These are phyloP conservation scores for Leccinum longicurvipes DNA, from an alignment of 768 basidiomycete genomes.

Conservation along the genomic window DNA sequence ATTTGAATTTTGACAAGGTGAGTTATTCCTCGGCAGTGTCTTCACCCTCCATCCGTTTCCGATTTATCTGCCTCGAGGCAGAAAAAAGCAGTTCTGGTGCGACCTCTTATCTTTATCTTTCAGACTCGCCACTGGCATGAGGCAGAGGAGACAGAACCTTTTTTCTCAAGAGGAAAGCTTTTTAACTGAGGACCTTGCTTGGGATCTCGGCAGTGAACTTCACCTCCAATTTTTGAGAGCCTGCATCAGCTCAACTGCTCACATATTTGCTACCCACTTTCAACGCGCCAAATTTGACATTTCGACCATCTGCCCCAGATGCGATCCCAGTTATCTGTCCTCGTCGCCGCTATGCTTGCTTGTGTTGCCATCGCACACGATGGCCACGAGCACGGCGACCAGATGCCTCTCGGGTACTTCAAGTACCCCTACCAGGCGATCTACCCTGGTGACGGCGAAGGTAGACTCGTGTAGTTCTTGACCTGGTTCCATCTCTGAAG, in stretches of 20 bases:
- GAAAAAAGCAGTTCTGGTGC: conserved; percentile 28
- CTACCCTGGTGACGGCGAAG: conserved; percentile 56
- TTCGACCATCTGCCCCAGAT: conserved; percentile 10
- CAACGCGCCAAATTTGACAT: background rate
- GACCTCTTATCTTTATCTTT: conserved; percentile 16
- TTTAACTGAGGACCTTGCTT: conserved; percentile 12
- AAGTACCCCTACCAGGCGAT: conserved; percentile 60
- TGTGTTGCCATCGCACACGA: conserved; percentile 34
- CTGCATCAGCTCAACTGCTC: background rate
- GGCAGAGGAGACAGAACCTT: conserved; percentile 6
- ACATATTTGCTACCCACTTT: no score
- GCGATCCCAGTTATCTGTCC: conserved; percentile 21
- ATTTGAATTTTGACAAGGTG: conserved; percentile 6
- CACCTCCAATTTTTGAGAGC: background rate
- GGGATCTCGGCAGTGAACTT: background rate
- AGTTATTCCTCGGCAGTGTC: conserved; percentile 7
- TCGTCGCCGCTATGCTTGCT: conserved; percentile 27
- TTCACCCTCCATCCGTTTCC: background rate
- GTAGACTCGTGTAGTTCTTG: conserved; percentile 26
- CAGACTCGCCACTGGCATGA: conserved; percentile 19
- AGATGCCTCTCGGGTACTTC: conserved; percentile 66
- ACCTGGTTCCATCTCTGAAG: background rate
- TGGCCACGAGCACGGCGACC: conserved; percentile 43
- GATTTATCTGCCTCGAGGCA: conserved; percentile 45
- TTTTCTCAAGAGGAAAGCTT: conserved; percentile 28